Evolutionary conservation across 768 basidiomycete genomes (phyloP).

Genomic region (Lactarius evosmus): DNA sequence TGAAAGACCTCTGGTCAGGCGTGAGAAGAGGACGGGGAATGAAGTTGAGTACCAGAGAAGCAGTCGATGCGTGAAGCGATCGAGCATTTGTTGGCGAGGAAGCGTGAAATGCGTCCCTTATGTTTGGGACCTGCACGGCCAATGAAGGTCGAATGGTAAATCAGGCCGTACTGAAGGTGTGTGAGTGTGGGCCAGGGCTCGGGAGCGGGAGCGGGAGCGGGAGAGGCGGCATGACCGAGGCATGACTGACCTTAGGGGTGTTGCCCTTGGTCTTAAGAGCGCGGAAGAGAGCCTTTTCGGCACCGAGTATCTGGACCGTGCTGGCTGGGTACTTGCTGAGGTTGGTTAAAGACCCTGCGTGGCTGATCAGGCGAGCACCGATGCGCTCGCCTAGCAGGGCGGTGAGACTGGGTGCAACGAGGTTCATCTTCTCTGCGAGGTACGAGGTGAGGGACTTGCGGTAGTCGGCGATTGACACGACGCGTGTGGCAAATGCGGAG

Average conservation of each 20-base stretch:
- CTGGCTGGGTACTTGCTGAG: constrained; percentile 97
- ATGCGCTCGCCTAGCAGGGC: constrained; percentile 90
- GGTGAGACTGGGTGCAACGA: constrained; percentile 90
- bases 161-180: constrained; percentile 77
- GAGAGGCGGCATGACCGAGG: background rate
- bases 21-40: background rate
- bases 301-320: constrained; percentile 96
- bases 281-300: constrained; percentile 96
- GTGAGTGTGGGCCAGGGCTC: background rate
- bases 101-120: constrained; percentile 98
- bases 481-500: constrained; percentile 82
- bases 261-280: constrained; percentile 99
- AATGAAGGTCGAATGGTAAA: constrained; percentile 97
- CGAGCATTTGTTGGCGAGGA: constrained; percentile 97
- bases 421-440: constrained; percentile 95
- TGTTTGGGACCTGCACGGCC: constrained; percentile 90
- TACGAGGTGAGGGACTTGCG: constrained; percentile 86
- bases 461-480: constrained; percentile 90
- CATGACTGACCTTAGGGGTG: constrained; percentile 75
- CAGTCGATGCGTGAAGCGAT: constrained; percentile 97
- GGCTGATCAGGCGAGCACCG: constrained; percentile 88
- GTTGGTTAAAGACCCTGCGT: constrained; percentile 95
- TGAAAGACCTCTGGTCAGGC: constrained; percentile 30
- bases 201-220: background rate
- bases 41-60: constrained; percentile 68